Percentiles rank a stretch among this genome's conserved stretches.
phyloP scores from a whole-genome alignment of 495 filamentous ascomycete genomes.

The Hypoxylon intermedium region DNA sequence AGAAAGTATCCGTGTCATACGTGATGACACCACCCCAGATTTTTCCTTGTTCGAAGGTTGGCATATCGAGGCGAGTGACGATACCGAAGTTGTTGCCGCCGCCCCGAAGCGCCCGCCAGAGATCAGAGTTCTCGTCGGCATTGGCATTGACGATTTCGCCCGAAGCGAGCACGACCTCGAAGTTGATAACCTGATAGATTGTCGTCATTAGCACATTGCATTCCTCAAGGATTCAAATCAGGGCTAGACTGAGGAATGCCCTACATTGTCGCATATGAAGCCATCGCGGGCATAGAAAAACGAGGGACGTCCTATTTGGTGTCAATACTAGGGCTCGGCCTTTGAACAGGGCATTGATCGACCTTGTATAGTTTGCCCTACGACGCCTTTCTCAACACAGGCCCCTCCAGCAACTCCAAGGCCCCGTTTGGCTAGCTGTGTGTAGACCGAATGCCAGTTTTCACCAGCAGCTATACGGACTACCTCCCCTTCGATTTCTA shows the following conservation, averaged over 20 bases:
- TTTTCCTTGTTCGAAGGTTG: conserved; percentile 29
- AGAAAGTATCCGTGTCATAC: background rate
- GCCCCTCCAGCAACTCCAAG: background rate
- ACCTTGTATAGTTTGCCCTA: background rate
- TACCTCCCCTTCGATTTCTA: background rate
- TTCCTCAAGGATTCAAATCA: background rate
- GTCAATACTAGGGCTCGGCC: background rate
- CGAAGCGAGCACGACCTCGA: conserved; percentile 55
- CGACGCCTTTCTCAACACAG: background rate
- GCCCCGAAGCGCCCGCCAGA: conserved; percentile 65
- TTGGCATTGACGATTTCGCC: conserved; percentile 55
- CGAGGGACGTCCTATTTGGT: background rate
- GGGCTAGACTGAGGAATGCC: background rate
- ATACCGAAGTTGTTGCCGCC: conserved; percentile 65
- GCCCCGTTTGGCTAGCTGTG: background rate
- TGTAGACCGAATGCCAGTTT: background rate
- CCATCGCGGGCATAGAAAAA: background rate
- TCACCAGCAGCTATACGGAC: background rate
- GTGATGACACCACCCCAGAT: conserved; percentile 7
- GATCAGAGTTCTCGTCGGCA: conserved; percentile 49
- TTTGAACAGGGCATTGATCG: background rate
- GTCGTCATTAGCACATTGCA: background rate
- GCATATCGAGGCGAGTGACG: conserved; percentile 51
- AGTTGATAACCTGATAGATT: conserved; percentile 49
- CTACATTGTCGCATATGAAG: background rate